phyloP scores from a whole-genome alignment of 2,329 filamentous ascomycete genomes.

The Helicocarpus griseus region DNA sequence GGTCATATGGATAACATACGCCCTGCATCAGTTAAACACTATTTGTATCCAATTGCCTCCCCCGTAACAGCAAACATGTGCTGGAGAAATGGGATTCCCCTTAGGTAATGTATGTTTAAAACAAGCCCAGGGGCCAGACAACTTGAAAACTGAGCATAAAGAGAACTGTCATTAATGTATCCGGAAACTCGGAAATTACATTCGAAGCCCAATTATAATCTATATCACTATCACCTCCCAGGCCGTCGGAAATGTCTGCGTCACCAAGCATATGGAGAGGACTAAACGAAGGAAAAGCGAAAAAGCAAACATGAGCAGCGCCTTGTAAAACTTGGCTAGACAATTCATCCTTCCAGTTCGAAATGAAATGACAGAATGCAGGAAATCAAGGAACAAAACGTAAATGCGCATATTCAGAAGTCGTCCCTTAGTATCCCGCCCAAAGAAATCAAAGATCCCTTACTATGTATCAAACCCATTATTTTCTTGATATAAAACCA shows the following conservation, averaged over 20 bases:
- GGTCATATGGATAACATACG: too few relatives aligned
- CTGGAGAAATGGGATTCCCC: too few relatives aligned
- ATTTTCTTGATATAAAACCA: background rate
- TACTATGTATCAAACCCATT: background rate
- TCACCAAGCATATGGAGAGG: background rate
- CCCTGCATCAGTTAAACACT: too few relatives aligned
- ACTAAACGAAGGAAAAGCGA: background rate
- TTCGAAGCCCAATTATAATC: background rate
- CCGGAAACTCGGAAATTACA: background rate
- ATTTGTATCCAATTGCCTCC: too few relatives aligned
- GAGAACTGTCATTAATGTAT: background rate
- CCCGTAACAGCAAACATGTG: too few relatives aligned
- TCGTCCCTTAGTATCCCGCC: background rate
- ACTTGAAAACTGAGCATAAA: background rate
- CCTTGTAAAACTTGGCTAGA: too few relatives aligned
- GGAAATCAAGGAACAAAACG: background rate
- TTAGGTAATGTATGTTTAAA: too few relatives aligned
- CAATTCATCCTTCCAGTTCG: background rate
- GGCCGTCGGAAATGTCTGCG: background rate
- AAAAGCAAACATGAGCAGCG: background rate
- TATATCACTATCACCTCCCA: background rate
- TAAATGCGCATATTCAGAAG: background rate
- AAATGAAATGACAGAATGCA: background rate
- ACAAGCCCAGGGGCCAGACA: background rate
- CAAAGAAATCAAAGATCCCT: background rate